Percentiles rank a stretch among this genome's conserved stretches.
phyloP scores from a whole-genome alignment of 78 protist species.

The Dictyostelium discoideum region DNA sequence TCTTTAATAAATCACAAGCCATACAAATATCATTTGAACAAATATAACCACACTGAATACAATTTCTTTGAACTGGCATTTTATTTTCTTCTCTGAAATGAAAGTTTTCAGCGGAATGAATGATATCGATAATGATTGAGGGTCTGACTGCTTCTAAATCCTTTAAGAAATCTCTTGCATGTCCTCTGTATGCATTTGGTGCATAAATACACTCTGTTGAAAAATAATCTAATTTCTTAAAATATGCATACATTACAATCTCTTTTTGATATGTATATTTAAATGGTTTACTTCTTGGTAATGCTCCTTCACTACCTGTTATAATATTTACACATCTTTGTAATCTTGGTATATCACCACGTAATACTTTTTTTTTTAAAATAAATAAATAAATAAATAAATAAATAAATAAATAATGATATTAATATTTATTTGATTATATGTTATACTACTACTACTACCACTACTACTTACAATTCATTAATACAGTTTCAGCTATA shows the following conservation, averaged over 20 bases:
- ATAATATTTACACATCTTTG: conserved; percentile 84
- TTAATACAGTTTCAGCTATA: conserved; percentile 94
- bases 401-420: too few relatives aligned
- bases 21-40: conserved; percentile 83
- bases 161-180: conserved; percentile 90
- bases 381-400: neutral
- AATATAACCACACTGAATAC: conserved; percentile 87
- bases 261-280: conserved; percentile 94
- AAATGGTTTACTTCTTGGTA: conserved; percentile 94
- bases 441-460: too few relatives aligned
- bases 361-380: conserved; percentile 63
- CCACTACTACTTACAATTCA: conserved; percentile 87
- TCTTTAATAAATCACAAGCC: conserved; percentile 90
- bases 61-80: conserved; percentile 82
- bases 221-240: conserved; percentile 90
- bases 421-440: neutral
- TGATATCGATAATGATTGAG: conserved; percentile 75
- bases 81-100: conserved; percentile 48
- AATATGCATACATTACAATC: conserved; percentile 94
- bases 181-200: conserved; percentile 92
- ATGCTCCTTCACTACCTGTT: conserved; percentile 86
- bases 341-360: conserved; percentile 93
- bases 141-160: conserved; percentile 88
- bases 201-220: conserved; percentile 92
- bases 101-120: conserved; percentile 62